Evolutionary conservation across 2,329 filamentous ascomycete genomes (phyloP).

Genomic region (Talaromyces verruculosus): DNA sequence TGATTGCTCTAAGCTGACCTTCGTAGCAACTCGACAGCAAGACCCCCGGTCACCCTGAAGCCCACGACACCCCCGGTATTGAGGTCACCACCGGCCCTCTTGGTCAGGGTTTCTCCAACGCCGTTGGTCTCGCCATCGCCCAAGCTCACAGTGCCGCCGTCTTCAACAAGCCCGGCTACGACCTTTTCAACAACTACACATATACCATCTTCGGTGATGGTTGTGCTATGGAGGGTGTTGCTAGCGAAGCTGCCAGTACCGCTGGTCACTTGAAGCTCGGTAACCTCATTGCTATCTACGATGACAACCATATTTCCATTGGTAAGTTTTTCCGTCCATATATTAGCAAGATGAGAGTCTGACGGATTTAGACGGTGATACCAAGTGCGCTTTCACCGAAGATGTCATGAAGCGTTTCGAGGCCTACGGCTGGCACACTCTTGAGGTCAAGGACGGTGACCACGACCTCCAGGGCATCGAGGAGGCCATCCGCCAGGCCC

Average conservation of each 20-base stretch:
- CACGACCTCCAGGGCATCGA: slow-evolving; percentile 83
- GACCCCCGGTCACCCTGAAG: slow-evolving; percentile 93
- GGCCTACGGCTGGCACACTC: slow-evolving; percentile 92
- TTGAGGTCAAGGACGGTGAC: slow-evolving; percentile 84
- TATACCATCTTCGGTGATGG: slow-evolving; percentile 97
- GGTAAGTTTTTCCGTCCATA: slow-evolving; percentile 47
- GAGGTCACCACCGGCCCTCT: slow-evolving; percentile 98
- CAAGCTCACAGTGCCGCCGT: slow-evolving; percentile 85
- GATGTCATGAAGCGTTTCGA: slow-evolving; percentile 94
- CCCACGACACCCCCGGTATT: slow-evolving; percentile 92
- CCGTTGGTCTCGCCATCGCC: slow-evolving; percentile 95
- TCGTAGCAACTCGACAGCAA: slow-evolving; percentile 68
- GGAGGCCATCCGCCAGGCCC: slow-evolving; percentile 78
- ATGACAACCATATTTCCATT: slow-evolving; percentile 96
- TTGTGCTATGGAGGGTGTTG: slow-evolving; percentile 97
- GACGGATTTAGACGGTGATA: slow-evolving; percentile 72
- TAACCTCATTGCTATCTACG: slow-evolving; percentile 95
- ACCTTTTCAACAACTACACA: slow-evolving; percentile 93
- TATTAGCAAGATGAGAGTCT: slow-evolving; percentile 10
- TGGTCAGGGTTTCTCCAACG: slow-evolving; percentile 95
- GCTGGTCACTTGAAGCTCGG: slow-evolving; percentile 96
- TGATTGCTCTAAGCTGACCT: slow-evolving; percentile 23
- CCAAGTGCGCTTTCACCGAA: slow-evolving; percentile 94
- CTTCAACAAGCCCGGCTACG: slow-evolving; percentile 96
- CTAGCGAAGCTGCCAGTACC: slow-evolving; percentile 84